Base-by-base conservation (phyloP, 345 rosid genomes). In the Populus nigra region DNA sequence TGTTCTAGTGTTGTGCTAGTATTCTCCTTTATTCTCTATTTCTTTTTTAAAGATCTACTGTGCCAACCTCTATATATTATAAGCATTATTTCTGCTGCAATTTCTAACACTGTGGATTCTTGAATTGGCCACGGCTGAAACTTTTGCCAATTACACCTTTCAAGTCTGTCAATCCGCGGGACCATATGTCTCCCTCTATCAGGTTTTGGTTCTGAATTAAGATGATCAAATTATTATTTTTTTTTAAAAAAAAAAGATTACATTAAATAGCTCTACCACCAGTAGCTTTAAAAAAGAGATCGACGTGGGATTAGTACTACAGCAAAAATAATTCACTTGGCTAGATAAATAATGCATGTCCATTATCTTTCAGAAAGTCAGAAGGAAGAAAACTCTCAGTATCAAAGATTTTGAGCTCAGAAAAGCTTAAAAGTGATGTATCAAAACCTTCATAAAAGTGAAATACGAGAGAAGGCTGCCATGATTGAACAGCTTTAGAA, bases 381-480 rank as follows among this genome's bases (percentile, higher is more conserved):
- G 65, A 23, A 9, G 65, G 65, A 59, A 23, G 13, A 27, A 68
- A 8, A 67, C 39, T 67, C 23, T 67, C 45, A 36, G 41, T 11
- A 31, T 36, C 43, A 7, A 41, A 67, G 70, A 67, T 67, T 67
- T 67, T 67, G 70, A 35, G 7, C 38, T 20, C 70, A 67, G 50
- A 38, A 67, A 62, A 47, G 72, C 73, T 71, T n/a, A 5, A 73
- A 35, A 10, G 22, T 20, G 25, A 66, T 23, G 43, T 69, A 4
- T 77, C 49, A 74, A 49, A 73, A 41, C 45, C 77, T 71, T 65
- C 33, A 29, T 25, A 23, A 73, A 55, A 65, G 62, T 12, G 59
- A 63, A 73, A 71, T 76, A 78, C 72, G 12, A 73, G 55, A 36
- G 61, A 82, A 76, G 74, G 83, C 84, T 76, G 81, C 79, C 77